These are phyloP conservation scores for Globisporangium irregulare DNA, from an alignment of 352 stramenopile species.

Conservation along the genomic window DNA sequence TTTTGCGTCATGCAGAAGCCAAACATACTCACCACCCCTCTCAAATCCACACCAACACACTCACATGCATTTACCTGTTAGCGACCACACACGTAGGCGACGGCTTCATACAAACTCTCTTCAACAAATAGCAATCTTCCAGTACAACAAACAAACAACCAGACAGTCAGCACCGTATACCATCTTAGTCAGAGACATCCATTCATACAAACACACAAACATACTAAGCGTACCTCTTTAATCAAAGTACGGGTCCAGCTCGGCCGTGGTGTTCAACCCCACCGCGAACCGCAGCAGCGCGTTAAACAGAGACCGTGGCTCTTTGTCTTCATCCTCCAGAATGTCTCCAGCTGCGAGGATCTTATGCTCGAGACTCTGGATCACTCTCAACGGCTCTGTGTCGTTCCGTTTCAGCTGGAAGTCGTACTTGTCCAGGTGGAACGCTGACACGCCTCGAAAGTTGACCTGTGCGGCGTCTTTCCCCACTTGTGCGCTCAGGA, in stretches of 20 bases:
- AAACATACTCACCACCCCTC: background rate
- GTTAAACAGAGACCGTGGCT: background rate
- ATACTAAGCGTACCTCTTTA: background rate
- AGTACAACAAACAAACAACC: background rate
- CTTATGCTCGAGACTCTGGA: background rate
- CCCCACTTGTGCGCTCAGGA: slow-evolving; percentile 18
- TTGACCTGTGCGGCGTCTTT: background rate
- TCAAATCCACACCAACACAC: background rate
- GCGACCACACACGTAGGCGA: background rate
- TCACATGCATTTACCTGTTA: background rate
- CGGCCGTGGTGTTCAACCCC: slow-evolving; percentile 12
- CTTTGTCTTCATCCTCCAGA: slow-evolving; percentile 6
- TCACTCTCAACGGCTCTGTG: background rate
- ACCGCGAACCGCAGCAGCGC: slow-evolving; percentile 15
- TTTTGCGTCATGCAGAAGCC: background rate
- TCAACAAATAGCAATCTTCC: background rate
- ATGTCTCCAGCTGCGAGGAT: slow-evolving; percentile 6
- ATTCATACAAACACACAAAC: background rate
- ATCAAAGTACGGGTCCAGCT: slow-evolving; percentile 14
- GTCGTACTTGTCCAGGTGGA: slow-evolving; percentile 15
- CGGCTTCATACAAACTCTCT: background rate
- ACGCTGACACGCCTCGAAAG: slow-evolving; percentile 10
- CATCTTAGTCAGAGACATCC: background rate
- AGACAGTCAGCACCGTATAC: background rate
- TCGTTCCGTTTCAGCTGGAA: background rate